Conservation (phyloP, 352 stramenopile species). For the Phytopythium sindhum region DNA sequence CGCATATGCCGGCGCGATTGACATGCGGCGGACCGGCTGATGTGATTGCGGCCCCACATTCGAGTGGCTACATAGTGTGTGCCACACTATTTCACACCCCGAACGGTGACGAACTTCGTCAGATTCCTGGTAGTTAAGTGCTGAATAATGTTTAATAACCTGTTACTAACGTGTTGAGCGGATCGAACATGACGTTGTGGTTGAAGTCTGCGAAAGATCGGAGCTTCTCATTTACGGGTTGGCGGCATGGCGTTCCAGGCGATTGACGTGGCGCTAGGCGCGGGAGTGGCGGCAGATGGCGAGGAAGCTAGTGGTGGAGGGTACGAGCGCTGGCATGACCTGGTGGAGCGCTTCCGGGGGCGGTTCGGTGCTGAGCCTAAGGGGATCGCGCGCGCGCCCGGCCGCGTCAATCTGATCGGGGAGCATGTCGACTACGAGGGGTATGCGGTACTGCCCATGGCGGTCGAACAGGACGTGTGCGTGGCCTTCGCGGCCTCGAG, state of each 20-base stretch:
- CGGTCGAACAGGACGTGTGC: slow-evolving; percentile 55
- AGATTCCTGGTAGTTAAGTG: too few species aligned
- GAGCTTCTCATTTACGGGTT: neutral
- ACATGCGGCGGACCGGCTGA: slow-evolving; percentile 9
- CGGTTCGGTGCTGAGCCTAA: slow-evolving; percentile 23
- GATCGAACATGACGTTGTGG: too few species aligned
- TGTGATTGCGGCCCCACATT: neutral
- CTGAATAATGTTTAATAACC: too few species aligned
- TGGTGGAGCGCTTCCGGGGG: slow-evolving; percentile 25
- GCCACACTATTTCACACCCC: neutral
- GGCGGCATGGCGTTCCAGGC: slow-evolving; percentile 12
- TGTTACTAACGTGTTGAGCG: too few species aligned
- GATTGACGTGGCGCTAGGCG: neutral
- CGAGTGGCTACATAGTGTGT: too few species aligned
- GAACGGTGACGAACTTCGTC: neutral
- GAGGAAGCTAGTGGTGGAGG: neutral
- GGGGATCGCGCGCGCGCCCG: slow-evolving; percentile 53
- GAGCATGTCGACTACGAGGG: slow-evolving; percentile 89
- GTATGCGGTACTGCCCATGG: slow-evolving; percentile 83
- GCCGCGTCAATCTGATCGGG: slow-evolving; percentile 85
- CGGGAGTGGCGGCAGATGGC: neutral
- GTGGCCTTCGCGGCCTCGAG: slow-evolving; percentile 34
- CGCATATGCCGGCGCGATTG: slow-evolving; percentile 11
- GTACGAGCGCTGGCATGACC: neutral
- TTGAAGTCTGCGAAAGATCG: too few species aligned